Evolutionary conservation across 2,329 filamentous ascomycete genomes (phyloP), one percentile per base, ranked within the genome.

Genomic region (Colletotrichum orchidophilum): DNA sequence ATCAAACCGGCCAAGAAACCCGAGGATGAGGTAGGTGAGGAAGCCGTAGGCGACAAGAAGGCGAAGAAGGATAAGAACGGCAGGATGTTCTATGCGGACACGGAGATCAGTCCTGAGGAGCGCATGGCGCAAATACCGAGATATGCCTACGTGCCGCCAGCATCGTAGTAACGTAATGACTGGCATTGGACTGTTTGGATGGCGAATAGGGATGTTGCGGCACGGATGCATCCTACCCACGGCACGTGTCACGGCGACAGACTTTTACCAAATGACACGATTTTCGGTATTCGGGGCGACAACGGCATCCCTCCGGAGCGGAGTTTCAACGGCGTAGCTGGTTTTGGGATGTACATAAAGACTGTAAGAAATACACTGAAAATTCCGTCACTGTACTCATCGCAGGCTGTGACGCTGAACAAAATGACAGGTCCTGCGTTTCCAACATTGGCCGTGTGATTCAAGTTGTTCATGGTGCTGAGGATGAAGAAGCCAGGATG

Each of bases 61-160:
- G 81, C 82, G 21, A 92, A 92, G 86, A 92, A 92, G 80, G 87
- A 90, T 72, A 92, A 91, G 78, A 92, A 91, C 78, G 85, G 86
- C 67, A 88, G 89, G 79, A 91, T 97, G 88, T 86, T 97, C 33
- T 97, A 96, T 83, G 91, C 91, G 73, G 94, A 97, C 78, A 90
- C 92, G 62, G 91, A 93, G 70, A 84, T 91, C 77, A 96, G 93
- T 77, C 93, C 94, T 1, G 95, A 98, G 84, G 95, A 97, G 87
- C 94, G 92, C 83, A 95, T 97, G 93, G 92, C 94, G 31, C 83
- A 85, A 78, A 84, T 96, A 83, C 86, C 93, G 72, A 91, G 90
- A 81, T 97, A 97, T 84, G 90, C 91, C 76, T 93, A 89, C 80
- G 84, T 85, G 77, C 88, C 87, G 50, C 71, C 63, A 33, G 75